Evolutionary conservation across 768 basidiomycete genomes (phyloP), one percentile per base, ranked within the genome.

Genomic region (Tulasnella sp.): DNA sequence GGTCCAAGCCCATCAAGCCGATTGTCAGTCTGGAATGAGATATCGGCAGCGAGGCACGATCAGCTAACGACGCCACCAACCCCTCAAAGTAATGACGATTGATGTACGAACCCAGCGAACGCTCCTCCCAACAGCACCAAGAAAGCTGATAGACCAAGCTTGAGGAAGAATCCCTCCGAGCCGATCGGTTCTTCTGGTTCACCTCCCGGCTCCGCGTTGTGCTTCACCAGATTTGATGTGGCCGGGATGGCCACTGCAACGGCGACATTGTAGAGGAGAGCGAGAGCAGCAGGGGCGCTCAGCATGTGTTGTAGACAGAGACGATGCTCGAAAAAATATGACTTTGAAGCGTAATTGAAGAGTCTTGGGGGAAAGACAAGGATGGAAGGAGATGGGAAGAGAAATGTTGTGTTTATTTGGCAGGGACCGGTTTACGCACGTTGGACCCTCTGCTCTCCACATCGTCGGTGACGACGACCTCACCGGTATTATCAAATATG

Each of bases 1-100:
- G 94, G 81, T 98, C 96, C 24, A 97, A 88, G 1, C 96, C 96
- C 96, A 97, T 97, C 38, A 98, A 87, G 0, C 95, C 96, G 39
- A 98, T 90, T 0, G 96, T 98, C 76, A 98, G 86, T 3, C 95
- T 96, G 71, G 38, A 36, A 42, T 34, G 34, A 9, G 14, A 62
- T 42, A 74, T 42, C 31, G 31, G 71, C 19, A 36, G n/a, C 12
- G 74, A 80, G 38, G 31, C 38, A 74, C 31, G 39, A 71, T 34
- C 34, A 46, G 82, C 27, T n/a, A 40, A 18, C 62, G n/a, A 4
- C 24, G 73, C 40, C 38, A 39, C 16, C n/a, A n/a, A n/a, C n/a
- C n/a, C 4, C 31, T 12, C n/a, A 1, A 77, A 56, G 31, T 24
- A 68, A 10, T n/a, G 27, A 42, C 27, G 27, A 24, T 27, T 68